Base-by-base conservation (phyloP, 176 grass and related monocot species). In the Tuctoria greenei region DNA sequence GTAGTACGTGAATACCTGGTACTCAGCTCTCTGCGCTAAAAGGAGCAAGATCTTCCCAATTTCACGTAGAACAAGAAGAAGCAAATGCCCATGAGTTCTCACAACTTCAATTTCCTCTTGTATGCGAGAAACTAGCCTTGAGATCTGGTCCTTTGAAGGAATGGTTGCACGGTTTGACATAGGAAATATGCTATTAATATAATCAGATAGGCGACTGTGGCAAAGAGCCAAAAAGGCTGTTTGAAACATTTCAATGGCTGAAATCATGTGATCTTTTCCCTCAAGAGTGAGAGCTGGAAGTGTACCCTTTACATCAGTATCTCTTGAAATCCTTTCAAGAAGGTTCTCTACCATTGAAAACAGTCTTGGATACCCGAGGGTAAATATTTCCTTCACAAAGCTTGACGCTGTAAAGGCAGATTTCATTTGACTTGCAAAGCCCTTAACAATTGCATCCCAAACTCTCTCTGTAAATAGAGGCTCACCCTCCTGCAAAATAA, bases 311-410 rank as follows among this genome's bases (percentile, higher is more conserved):
- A 99, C 89, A 88, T 90, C 89, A 2, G 95, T 99, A 77, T 99
- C 89, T 45, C 89, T 86, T 60, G 85, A 92, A 69, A 99, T 95
- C 63, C 95, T 88, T 80, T 99, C 95, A 58, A 99, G 89, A 69
- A 99, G 87, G 78, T 95, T 95, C 71, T 99, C 91, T 42, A 99
- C 75, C 85, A 92, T 92, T 16, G 92, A 92, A 76, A 92, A 99
- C 45, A 99, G 54, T 71, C 90, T 93, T 6, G 95, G 95, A 71
- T 92, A 99, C 14, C 92, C 95, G 79, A 95, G 82, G 66, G 95
- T 99, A 86, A 99, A 99, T 79, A 94, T 88, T 90, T 99, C 95
- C 79, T 99, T 99, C 60, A 95, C 95, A 82, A 99, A 99, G 67
- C 95, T 99, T 57, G 95, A 99, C 0, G 89, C 95, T 1, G 89